Evolutionary conservation across 1,284 basidiomycete species (phyloP), one percentile per base, ranked within the genome.

Genomic region (Marasmius fiardii): DNA sequence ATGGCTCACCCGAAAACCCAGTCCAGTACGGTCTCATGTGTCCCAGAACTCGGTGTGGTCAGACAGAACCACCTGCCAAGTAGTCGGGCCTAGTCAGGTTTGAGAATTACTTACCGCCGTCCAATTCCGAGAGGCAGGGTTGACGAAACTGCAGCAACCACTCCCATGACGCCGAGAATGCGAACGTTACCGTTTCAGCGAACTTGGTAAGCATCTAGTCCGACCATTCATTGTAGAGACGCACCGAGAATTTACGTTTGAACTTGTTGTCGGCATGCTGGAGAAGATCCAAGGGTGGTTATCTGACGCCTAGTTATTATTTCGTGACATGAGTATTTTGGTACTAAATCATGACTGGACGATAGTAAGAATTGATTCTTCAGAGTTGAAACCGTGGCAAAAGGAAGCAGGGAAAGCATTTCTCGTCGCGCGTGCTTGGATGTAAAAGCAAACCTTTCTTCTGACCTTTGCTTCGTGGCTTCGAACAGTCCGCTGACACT

Each of bases 1-100:
- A 90, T 85, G 20, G 88, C 68, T 88, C 88, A 91, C 21, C 88
- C 88, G 71, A 85, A 90, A 7, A 89, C n/a, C 79, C 78, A 90
- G 83, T 20, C 88, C 87, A 24, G 88, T 82, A 67, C 90, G 87
- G 4, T 87, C 87, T 53, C 86, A 86, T 80, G 6, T 18, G 39
- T 28, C 54, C 39, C 41, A 20, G 51, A 55, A n/a, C n/a, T n/a
- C n/a, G 8, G 52, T 58, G 23, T 33, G 18, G 43, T 18, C 2
- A 48, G 11, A 44, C 26, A 12, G 11, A 18, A 21, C 28, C 51
- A 10, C n/a, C n/a, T n/a, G n/a, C n/a, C n/a, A 31, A 31, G 28
- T 4, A 31, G 28, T 10, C 28, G 28, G 5, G 10, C 4, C 5
- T 4, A 67, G 16, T n/a, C n/a, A n/a, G n/a, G n/a, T n/a, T n/a